Base-by-base conservation (phyloP, 2,329 filamentous ascomycete genomes). In the Stenocarpella maydis region DNA sequence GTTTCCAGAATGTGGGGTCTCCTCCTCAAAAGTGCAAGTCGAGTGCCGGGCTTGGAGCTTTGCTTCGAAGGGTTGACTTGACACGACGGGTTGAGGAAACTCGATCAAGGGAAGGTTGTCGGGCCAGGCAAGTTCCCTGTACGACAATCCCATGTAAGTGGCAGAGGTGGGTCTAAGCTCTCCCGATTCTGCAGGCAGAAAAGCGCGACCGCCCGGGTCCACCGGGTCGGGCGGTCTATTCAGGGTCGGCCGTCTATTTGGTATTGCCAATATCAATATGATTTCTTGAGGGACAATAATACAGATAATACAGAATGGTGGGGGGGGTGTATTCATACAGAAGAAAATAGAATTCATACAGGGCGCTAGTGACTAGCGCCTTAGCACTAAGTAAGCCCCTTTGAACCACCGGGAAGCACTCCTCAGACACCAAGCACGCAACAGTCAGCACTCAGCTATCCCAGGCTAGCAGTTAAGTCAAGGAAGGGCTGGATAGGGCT, bases 121-220 rank as follows among this genome's bases (percentile, higher is more conserved):
- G 49, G 64, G 58, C n/a, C 64, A 55, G 50, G 64, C 50, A 66
- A 54, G 63, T 66, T 55, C 50, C 64, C 58, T 58, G 52, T 47
- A 58, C 39, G 6, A 49, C 64, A 55, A n/a, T 45, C 41, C 52
- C 37, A 45, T 43, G 28, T 53, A 34, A 55, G 50, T 65, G 50
- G 39, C 39, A 34, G 31, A 26, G 14, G 37, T 39, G 64, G 53
- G 52, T 55, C 52, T 67, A 49, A 41, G 64, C 53, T 67, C 45
- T 58, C 19, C 41, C n/a, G 34, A 63, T 71, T 71, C 66, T 71
- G 69, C 69, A 17, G 45, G 69, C 69, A 71, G 69, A 71, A 71
- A 71, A 55, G 28, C 45, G 28, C 47, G 53, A 70, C 69, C 69
- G 69, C 69, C 69, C 65, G 67, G 55, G 47, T 45, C 52, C 66